A percentile compares a stretch with the other conserved stretches of the same genome.
Evolutionary conservation across 768 basidiomycete species (phyloP).

Genomic region (Fistulinella prunicolor): DNA sequence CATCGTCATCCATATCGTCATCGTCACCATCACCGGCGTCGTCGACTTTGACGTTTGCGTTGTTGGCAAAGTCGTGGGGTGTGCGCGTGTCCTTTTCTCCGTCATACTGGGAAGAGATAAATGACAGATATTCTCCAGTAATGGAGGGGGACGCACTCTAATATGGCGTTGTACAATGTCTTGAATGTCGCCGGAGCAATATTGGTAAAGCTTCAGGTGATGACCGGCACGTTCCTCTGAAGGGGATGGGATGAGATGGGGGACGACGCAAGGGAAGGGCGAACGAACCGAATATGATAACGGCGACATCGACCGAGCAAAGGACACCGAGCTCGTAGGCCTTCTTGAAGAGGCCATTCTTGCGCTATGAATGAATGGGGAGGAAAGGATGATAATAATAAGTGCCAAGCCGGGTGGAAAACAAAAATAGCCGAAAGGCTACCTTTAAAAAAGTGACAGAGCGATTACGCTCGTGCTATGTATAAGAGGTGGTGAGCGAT

Average conservation of each 20-base stretch:
- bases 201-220: constrained; percentile 79
- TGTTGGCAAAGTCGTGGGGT: constrained; percentile 47
- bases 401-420: constrained; percentile 35
- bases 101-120: constrained; percentile 37
- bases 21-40: constrained; percentile 41
- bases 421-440: constrained; percentile 64
- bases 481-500: constrained; percentile 38
- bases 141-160: constrained; percentile 33
- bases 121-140: constrained; percentile 10
- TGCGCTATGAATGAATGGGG: constrained; percentile 51
- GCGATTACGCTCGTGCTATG: constrained; percentile 88
- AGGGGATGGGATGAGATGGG: constrained; percentile 8
- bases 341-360: constrained; percentile 89
- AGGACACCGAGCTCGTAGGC: constrained; percentile 89
- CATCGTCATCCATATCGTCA: constrained; percentile 34
- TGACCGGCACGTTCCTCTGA: constrained; percentile 77
- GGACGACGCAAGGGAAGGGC: constrained; percentile 4
- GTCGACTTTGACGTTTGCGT: constrained; percentile 32
- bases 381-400: constrained; percentile 29
- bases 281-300: constrained; percentile 77
- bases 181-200: constrained; percentile 69
- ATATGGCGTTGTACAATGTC: constrained; percentile 69
- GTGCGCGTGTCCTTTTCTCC: constrained; percentile 50
- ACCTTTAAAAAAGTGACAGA: constrained; percentile 91
- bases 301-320: constrained; percentile 84